A percentile compares a stretch with the other conserved stretches of the same genome.
These are phyloP conservation scores for Pyrenochaeta sp. DNA, from an alignment of 2,329 filamentous ascomycete genomes.

Conservation along the genomic window DNA sequence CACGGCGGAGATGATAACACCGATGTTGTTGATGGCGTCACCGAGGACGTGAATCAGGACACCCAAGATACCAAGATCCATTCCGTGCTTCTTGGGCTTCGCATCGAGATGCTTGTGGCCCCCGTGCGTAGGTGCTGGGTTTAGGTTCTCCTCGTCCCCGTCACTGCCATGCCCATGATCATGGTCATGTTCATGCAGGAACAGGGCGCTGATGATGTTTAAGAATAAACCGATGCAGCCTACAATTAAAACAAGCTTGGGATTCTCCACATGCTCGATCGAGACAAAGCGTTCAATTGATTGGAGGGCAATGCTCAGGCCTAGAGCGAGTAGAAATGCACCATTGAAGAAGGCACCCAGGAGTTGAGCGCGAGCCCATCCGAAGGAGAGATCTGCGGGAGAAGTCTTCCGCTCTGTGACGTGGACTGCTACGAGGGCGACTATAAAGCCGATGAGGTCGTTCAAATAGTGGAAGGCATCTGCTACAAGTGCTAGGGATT, in stretches of 20 bases:
- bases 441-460: constrained; percentile 73
- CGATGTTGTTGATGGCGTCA: constrained; percentile 79
- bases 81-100: constrained; percentile 31
- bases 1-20: constrained; percentile 74
- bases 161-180: constrained; percentile 49
- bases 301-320: constrained; percentile 76
- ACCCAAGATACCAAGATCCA: constrained; percentile 75
- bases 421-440: constrained; percentile 71
- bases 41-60: constrained; percentile 75
- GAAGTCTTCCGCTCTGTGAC: constrained; percentile 64
- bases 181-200: constrained; percentile 65
- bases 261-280: constrained; percentile 67
- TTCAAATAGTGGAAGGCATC: constrained; percentile 85
- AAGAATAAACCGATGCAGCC: constrained; percentile 72
- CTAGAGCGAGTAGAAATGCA: constrained; percentile 75
- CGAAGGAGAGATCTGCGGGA: constrained; percentile 71
- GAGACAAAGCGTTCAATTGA: constrained; percentile 75
- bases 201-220: constrained; percentile 71
- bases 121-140: constrained; percentile 23
- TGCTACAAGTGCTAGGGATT: constrained; percentile 75
- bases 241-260: constrained; percentile 72
- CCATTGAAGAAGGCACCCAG: constrained; percentile 85
- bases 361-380: constrained; percentile 78
- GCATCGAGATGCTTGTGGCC: constrained; percentile 38
- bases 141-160: constrained; percentile 21